Evolutionary conservation across 225 moss, liverwort and hornwort species (phyloP).

Genomic region (Pleurozium schreberi): DNA sequence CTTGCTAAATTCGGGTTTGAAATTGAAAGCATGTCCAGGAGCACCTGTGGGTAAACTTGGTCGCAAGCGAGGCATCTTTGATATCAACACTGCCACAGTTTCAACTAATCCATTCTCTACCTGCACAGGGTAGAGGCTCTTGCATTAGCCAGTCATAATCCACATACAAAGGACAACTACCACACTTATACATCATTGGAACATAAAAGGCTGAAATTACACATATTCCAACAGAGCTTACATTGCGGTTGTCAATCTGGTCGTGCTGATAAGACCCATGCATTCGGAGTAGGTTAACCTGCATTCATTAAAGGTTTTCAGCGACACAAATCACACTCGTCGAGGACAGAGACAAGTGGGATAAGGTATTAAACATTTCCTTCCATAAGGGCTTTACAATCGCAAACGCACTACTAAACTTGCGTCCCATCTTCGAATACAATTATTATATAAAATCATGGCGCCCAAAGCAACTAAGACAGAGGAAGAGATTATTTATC

Average conservation of each 20-base stretch:
- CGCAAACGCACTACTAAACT: neutral
- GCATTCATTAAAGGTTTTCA: constrained; percentile 3
- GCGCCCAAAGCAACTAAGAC: neutral
- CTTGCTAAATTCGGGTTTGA: constrained; percentile 96
- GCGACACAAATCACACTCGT: neutral
- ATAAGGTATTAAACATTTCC: neutral
- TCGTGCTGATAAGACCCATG: constrained; percentile 97
- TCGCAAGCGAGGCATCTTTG: constrained; percentile 93
- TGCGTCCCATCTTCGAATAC: neutral
- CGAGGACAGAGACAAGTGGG: neutral
- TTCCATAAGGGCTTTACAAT: neutral
- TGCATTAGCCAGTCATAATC: neutral
- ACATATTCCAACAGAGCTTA: constrained; percentile 3
- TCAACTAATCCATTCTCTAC: constrained; percentile 98
- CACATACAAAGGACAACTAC: neutral
- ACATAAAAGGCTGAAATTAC: neutral
- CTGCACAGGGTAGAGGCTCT: constrained; percentile 30
- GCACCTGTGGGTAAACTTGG: constrained; percentile 59
- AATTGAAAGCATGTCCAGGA: constrained; percentile 70
- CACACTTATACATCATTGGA: neutral
- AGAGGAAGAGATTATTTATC: neutral
- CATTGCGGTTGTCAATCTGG: constrained; percentile 90
- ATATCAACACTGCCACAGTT: constrained; percentile 80
- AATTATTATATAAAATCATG: neutral
- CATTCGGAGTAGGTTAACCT: constrained; percentile 69